Evolutionary conservation across 1,139 yeast species (phyloP), one percentile per base, ranked within the genome.

Genomic region (Fermentozyma sake): DNA sequence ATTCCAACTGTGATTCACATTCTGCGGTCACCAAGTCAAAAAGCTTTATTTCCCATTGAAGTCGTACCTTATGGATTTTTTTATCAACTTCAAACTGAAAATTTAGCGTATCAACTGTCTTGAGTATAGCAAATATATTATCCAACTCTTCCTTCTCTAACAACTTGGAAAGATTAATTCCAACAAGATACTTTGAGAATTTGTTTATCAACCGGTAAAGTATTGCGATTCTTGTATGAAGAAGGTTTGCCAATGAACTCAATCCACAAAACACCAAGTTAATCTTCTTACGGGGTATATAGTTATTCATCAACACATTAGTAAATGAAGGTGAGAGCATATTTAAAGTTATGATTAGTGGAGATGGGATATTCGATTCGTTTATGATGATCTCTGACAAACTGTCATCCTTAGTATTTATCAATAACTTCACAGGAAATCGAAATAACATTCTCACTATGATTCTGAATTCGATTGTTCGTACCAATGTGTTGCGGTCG

Each of bases 31-130:
- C 33, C 3, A 35, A 26, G 29, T 59, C 55, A 2, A 32, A 30
- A 6, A 61, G 28, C 1, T 40, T 30, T 3, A 65, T 42, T 10
- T 48, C 48, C 69, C 69, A 65, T 7, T 26, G 29, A 8, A 64
- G 28, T 14, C 12, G 16, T 5, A 39, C 37, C 6, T 16, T 8
- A 7, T 14, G 26, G 5, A 7, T n/a, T 3, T 6, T n/a, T 6
- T 18, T 31, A 7, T 18, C 26, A 8, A 28, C 20, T 4, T 20
- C 18, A 22, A 24, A 35, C 14, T 28, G 14, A 18, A 57, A 41
- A 18, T 44, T 47, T 4, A 58, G 24, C 6, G 27, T 35, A 14
- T 45, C 46, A 6, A 48, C 32, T 33, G 46, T 37, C 35, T 50
- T 55, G 15, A 60, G 35, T 7, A 38, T 29, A 3, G 53, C 34